Percentiles rank a stretch among this genome's conserved stretches.
phyloP scores from a whole-genome alignment of 768 basidiomycete species.

The Galerina sulciceps region DNA sequence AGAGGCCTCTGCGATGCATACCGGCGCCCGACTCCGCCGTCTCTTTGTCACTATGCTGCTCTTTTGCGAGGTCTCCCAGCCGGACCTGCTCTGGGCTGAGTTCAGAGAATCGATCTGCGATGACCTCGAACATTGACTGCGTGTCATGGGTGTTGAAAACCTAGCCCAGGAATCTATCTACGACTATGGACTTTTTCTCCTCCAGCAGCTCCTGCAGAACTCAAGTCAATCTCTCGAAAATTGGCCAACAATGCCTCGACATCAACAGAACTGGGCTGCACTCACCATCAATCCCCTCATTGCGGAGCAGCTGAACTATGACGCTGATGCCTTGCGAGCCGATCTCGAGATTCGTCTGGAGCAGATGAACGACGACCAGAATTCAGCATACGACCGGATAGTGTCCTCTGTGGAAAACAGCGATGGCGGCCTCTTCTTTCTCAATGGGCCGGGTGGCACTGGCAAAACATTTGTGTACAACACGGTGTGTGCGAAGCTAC shows the following conservation, averaged over 20 bases:
- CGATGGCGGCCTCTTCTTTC: slow-evolving; percentile 35
- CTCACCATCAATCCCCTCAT: slow-evolving; percentile 30
- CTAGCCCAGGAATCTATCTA: slow-evolving; percentile 35
- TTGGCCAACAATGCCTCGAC: slow-evolving; percentile 36
- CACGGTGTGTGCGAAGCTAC: slow-evolving; percentile 34
- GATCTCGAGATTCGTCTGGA: slow-evolving; percentile 5
- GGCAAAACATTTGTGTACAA: slow-evolving; percentile 52
- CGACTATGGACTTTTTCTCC: slow-evolving; percentile 44
- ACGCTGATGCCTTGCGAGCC: slow-evolving; percentile 6
- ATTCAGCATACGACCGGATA: slow-evolving; percentile 14
- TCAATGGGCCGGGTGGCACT: slow-evolving; percentile 47
- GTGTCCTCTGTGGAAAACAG: not conserved
- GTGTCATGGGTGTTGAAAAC: slow-evolving; percentile 7
- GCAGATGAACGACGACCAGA: slow-evolving; percentile 32
- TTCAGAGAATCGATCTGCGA: slow-evolving; percentile 43
- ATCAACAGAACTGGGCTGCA: slow-evolving; percentile 29
- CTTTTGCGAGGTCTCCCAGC: slow-evolving; percentile 32
- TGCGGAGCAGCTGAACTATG: slow-evolving; percentile 35
- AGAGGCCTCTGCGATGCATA: slow-evolving; percentile 38
- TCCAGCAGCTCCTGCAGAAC: slow-evolving; percentile 28
- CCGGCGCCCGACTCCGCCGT: slow-evolving; percentile 34
- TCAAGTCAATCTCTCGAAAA: slow-evolving; percentile 26
- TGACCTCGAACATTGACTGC: slow-evolving; percentile 34
- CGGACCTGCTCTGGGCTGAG: slow-evolving; percentile 40
- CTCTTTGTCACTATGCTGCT: slow-evolving; percentile 44